phyloP scores from a whole-genome alignment of 1,284 basidiomycete genomes.

The Heterobasidion parviporum region DNA sequence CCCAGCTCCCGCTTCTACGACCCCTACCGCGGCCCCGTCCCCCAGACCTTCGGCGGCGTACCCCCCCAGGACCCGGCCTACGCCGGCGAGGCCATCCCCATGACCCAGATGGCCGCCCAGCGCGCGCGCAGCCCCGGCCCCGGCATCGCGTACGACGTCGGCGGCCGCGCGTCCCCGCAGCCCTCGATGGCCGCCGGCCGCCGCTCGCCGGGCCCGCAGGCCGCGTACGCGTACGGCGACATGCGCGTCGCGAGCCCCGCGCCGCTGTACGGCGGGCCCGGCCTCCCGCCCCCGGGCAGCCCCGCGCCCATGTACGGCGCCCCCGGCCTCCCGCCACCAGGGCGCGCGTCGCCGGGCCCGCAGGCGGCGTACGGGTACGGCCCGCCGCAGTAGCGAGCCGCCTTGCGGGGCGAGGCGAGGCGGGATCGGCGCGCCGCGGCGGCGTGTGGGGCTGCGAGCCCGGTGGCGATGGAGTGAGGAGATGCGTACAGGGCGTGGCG shows the following conservation, averaged over 20 bases:
- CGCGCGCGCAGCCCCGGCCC: constrained; percentile 37
- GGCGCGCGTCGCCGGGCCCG: constrained; percentile 22
- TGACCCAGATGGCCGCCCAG: constrained; percentile 57
- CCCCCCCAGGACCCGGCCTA: constrained; percentile 6
- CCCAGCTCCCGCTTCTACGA: constrained; percentile 60
- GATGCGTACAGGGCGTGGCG: too few species aligned
- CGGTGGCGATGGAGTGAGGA: too few species aligned
- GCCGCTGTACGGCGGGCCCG: constrained; percentile 8
- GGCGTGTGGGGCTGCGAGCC: background rate
- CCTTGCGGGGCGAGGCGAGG: background rate
- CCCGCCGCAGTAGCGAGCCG: constrained; percentile 16
- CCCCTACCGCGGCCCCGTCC: constrained; percentile 68
- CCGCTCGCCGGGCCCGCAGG: constrained; percentile 19
- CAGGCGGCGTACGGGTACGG: constrained; percentile 26
- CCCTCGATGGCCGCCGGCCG: constrained; percentile 10
- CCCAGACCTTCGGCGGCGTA: constrained; percentile 46
- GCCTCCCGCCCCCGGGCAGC: constrained; percentile 1
- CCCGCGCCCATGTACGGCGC: constrained; percentile 9
- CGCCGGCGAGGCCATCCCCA: constrained; percentile 52
- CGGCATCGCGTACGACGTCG: constrained; percentile 15
- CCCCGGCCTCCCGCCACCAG: background rate
- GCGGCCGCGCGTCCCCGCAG: constrained; percentile 12
- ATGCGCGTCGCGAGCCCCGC: constrained; percentile 2
- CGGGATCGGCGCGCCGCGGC: background rate
- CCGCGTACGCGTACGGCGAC: constrained; percentile 4